A percentile compares a stretch with the other conserved stretches of the same genome.
Conservation (phyloP, 441 rosid genomes). For the Corymbia citriodora region DNA sequence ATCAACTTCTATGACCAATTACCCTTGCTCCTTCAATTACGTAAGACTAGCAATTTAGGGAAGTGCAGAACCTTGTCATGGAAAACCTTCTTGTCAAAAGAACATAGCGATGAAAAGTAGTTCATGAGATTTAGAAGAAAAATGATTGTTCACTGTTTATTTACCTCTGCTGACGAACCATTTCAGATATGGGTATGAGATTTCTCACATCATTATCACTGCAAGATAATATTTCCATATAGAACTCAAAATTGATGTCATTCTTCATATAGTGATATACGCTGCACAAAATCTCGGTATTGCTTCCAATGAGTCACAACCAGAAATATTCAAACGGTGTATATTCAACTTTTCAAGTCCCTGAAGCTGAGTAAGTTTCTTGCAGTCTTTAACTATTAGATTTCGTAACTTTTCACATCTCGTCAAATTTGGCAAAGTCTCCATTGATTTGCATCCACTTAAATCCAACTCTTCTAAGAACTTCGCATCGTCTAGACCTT, state of each 20-base stretch:
- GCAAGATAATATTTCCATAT: no score
- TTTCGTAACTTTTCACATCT: background rate
- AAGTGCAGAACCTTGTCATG: background rate
- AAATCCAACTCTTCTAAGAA: background rate
- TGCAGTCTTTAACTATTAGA: accelerated
- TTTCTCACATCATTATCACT: no score
- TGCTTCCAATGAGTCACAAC: background rate
- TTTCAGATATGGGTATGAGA: no score
- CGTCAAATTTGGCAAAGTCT: accelerated
- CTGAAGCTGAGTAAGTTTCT: background rate
- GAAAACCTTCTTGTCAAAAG: background rate
- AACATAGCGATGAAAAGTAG: background rate
- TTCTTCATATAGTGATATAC: no score
- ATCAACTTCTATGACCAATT: background rate
- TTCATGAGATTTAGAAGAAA: no score
- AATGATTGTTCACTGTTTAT: no score
- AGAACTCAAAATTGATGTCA: no score
- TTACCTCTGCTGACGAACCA: no score
- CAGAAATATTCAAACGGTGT: background rate
- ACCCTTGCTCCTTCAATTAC: background rate
- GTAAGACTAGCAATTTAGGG: background rate
- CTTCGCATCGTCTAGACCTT: background rate
- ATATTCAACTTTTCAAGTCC: background rate
- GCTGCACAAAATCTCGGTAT: background rate
- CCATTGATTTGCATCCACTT: background rate